These are phyloP conservation scores for Neoarthrinium moseri DNA, from an alignment of 2,329 filamentous ascomycete genomes.

Conservation along the genomic window DNA sequence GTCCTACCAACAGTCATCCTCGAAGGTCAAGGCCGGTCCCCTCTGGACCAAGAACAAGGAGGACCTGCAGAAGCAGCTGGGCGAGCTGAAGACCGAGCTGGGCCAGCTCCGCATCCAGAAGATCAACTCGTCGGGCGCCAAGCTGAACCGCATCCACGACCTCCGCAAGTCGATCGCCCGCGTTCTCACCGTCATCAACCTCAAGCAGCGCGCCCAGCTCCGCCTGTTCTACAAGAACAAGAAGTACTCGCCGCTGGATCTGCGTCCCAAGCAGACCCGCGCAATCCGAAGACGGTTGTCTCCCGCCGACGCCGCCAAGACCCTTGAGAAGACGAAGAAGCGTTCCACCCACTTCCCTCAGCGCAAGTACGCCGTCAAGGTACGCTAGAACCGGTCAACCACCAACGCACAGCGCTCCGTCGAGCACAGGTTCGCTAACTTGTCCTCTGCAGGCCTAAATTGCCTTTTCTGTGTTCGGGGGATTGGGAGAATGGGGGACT, in stretches of 20 bases:
- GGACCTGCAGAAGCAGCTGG: constrained; percentile 92
- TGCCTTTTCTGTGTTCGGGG: constrained; percentile 11
- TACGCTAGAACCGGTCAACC: constrained; percentile 38
- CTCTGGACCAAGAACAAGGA: constrained; percentile 99
- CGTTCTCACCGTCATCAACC: constrained; percentile 99
- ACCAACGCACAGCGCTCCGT: not conserved
- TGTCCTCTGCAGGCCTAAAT: constrained; percentile 21
- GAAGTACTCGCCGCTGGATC: constrained; percentile 98
- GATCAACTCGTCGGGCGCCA: constrained; percentile 91
- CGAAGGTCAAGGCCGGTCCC: constrained; percentile 89
- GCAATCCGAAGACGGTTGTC: constrained; percentile 95
- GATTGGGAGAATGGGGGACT: constrained; percentile 17
- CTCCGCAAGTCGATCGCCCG: constrained; percentile 99
- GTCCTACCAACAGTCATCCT: constrained; percentile 44
- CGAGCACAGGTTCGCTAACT: not conserved
- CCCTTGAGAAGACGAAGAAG: constrained; percentile 97
- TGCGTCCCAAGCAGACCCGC: constrained; percentile 97
- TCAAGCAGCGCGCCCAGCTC: constrained; percentile 97
- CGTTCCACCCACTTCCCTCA: constrained; percentile 93
- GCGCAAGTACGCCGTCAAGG: constrained; percentile 99
- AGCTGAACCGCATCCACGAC: constrained; percentile 99
- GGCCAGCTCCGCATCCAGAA: constrained; percentile 97
- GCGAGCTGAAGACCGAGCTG: constrained; percentile 94
- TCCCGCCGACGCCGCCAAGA: constrained; percentile 80
- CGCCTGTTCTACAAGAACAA: constrained; percentile 99